Percentiles rank a stretch among this genome's conserved stretches.
Evolutionary conservation across 495 filamentous ascomycete species (phyloP).

Genomic region (Parachaetomium inaequale): DNA sequence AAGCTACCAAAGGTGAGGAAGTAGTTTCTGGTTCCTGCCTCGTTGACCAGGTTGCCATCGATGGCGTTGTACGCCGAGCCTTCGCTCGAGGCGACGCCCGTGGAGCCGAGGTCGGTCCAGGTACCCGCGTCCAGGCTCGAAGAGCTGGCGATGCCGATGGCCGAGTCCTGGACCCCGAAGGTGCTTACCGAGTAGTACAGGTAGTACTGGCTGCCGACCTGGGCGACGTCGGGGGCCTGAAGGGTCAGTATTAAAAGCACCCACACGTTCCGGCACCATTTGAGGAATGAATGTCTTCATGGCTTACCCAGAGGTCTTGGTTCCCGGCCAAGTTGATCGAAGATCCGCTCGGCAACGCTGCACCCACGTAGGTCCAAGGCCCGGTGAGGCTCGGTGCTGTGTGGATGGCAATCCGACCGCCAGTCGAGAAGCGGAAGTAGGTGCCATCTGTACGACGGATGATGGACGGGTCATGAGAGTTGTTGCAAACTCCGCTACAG

Average conservation of each 20-base stretch:
- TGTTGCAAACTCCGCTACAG: slow-evolving; percentile 59
- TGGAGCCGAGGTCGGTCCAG: slow-evolving; percentile 56
- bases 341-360: slow-evolving; percentile 54
- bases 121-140: slow-evolving; percentile 55
- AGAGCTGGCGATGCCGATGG: slow-evolving; percentile 68
- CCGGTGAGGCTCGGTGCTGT: slow-evolving; percentile 56
- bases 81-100: slow-evolving; percentile 47
- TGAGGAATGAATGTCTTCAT: neutral
- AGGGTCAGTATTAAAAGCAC: neutral
- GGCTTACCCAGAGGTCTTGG: slow-evolving; percentile 57
- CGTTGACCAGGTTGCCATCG: slow-evolving; percentile 58
- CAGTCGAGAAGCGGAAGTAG: slow-evolving; percentile 72
- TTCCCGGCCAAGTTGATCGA: slow-evolving; percentile 54
- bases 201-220: slow-evolving; percentile 57
- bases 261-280: neutral
- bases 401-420: slow-evolving; percentile 56
- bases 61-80: slow-evolving; percentile 64
- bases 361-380: slow-evolving; percentile 60
- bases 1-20: slow-evolving; percentile 66
- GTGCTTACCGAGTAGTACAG: slow-evolving; percentile 68
- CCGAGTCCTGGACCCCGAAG: slow-evolving; percentile 60
- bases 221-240: slow-evolving; percentile 64
- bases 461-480: slow-evolving; percentile 62
- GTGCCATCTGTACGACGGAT: slow-evolving; percentile 61
- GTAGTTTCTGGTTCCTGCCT: slow-evolving; percentile 37